Evolutionary conservation across 306 rosid genomes (phyloP), one percentile per base, ranked within the genome.

Genomic region (Cicer cuneatum): DNA sequence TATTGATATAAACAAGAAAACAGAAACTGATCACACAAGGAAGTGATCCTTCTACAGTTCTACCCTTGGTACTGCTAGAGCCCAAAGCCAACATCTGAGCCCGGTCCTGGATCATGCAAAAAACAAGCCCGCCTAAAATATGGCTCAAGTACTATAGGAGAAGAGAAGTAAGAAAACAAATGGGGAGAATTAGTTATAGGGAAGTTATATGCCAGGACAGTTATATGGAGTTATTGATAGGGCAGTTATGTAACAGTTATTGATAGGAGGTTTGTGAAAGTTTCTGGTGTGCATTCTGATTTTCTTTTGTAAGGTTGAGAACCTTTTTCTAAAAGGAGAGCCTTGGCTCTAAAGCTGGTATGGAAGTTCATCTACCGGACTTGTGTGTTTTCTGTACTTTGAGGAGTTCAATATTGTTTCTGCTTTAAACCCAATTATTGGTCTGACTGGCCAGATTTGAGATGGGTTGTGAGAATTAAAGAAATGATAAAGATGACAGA

Each of bases 21-120:
- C 67, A 14, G 67, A 37, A 61, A 38, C 10, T 4, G 24, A 35
- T 38, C 13, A 35, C 19, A 59, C 14, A 59, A 59, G 63, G 43
- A 59, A 59, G 19, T 29, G 43, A 59, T 33, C 65, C 65, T 59
- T 59, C 65, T 33, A 59, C 19, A 12, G 42, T 59, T 38, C 65
- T 33, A 33, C 43, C 42, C 41, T 33, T 5, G 3, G 18, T 12
- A 7, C 65, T 13, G 43, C 15, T 59, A 59, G 65, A 29, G 18
- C 64, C 40, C 64, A 29, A 58, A 58, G 41, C 64, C n/a, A 58
- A 58, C 29, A 58, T 58, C 16, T 29, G 64, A 43, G 11, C 6
- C 42, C 12, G 42, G 10, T 59, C 16, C 66, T 35, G 43, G 43
- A 59, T 59, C 18, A 12, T 59, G 18, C 5, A 35, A 33, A 56